phyloP scores from a whole-genome alignment of 2,329 filamentous ascomycete species.

The Aspergillus viridinutans region DNA sequence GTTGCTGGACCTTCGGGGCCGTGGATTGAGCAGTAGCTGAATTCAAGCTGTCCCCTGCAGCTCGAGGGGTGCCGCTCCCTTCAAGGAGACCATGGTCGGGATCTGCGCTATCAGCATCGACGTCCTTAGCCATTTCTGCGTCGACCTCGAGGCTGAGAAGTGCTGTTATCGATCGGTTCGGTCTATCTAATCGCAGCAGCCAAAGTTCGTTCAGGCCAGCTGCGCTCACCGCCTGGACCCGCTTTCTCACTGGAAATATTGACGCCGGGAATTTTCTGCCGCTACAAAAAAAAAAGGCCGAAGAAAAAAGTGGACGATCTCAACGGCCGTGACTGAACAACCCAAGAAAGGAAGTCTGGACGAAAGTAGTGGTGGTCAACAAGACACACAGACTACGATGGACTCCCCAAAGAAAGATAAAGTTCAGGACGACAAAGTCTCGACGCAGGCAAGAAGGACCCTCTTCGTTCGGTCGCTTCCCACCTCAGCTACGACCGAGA shows the following conservation, averaged over 20 bases:
- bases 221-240: slow-evolving; percentile 21
- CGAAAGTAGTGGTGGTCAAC: slow-evolving; percentile 8
- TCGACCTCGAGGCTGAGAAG: neutral
- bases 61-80: slow-evolving; percentile 36
- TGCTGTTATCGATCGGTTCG: neutral
- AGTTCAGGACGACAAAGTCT: slow-evolving; percentile 16
- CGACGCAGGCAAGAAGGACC: slow-evolving; percentile 52
- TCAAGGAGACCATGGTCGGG: slow-evolving; percentile 35
- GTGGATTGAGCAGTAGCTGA: slow-evolving; percentile 24
- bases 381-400: slow-evolving; percentile 15
- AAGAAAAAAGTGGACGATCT: slow-evolving; percentile 10
- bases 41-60: slow-evolving; percentile 48
- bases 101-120: slow-evolving; percentile 42
- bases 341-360: slow-evolving; percentile 3
- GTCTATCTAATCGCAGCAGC: neutral
- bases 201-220: neutral
- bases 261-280: slow-evolving; percentile 28
- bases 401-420: slow-evolving; percentile 20
- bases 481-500: slow-evolving; percentile 71
- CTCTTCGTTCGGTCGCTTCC: slow-evolving; percentile 91
- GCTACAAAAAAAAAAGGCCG: slow-evolving; percentile 15
- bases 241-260: slow-evolving; percentile 10
- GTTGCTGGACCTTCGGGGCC: slow-evolving; percentile 66
- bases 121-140: slow-evolving; percentile 44
- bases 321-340: slow-evolving; percentile 21